phyloP scores from a whole-genome alignment of 2,329 filamentous ascomycete genomes.

The Truncatella angustata region DNA sequence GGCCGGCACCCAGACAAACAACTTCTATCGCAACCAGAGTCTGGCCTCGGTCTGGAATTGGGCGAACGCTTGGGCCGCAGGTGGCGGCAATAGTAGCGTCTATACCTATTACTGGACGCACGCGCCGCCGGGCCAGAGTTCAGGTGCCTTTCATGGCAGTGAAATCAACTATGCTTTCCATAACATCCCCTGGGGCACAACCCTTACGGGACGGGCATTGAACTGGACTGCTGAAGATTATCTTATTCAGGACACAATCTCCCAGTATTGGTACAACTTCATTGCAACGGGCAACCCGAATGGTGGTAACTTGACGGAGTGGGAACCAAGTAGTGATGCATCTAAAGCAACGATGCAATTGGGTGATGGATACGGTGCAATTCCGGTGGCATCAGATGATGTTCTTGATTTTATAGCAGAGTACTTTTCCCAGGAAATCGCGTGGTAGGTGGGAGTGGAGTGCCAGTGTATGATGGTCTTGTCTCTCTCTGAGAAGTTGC shows the following conservation, averaged over 20 bases:
- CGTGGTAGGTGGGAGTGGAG: slow-evolving; percentile 2
- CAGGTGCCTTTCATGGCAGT: slow-evolving; percentile 27
- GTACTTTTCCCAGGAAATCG: neutral
- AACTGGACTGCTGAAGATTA: slow-evolving; percentile 27
- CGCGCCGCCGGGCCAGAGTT: slow-evolving; percentile 21
- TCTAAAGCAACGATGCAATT: slow-evolving; percentile 10
- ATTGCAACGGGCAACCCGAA: slow-evolving; percentile 12
- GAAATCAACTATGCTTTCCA: slow-evolving; percentile 31
- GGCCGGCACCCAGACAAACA: slow-evolving; percentile 20
- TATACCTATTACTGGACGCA: slow-evolving; percentile 30
- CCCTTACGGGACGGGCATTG: slow-evolving; percentile 12
- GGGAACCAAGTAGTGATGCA: slow-evolving; percentile 9
- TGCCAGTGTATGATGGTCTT: too few relatives aligned
- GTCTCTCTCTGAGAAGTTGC: too few relatives aligned
- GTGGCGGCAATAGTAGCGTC: slow-evolving; percentile 21
- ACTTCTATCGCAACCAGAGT: slow-evolving; percentile 22
- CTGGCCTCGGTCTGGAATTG: slow-evolving; percentile 24
- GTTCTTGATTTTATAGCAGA: neutral
- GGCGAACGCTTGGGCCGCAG: slow-evolving; percentile 22
- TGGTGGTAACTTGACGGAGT: slow-evolving; percentile 14
- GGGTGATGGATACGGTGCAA: slow-evolving; percentile 10
- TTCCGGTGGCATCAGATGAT: neutral
- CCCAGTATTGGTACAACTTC: slow-evolving; percentile 15
- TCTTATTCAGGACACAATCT: slow-evolving; percentile 21
- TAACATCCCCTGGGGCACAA: slow-evolving; percentile 21